Conservation (phyloP, 2,329 filamentous ascomycete genomes). For the Epichloe brachyelytri region DNA sequence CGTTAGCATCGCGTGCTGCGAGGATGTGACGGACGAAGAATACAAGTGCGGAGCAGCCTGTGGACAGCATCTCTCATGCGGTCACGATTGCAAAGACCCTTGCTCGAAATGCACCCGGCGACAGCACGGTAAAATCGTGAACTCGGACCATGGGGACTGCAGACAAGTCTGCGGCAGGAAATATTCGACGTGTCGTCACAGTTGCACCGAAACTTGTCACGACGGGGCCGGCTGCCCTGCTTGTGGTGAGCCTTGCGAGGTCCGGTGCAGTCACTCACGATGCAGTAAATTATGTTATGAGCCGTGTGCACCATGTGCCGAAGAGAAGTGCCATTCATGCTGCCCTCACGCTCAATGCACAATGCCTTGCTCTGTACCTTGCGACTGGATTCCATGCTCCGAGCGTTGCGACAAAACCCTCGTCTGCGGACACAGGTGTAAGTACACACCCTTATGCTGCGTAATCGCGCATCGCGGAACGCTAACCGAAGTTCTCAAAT, state of each 20-base stretch:
- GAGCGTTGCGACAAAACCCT: conserved; percentile 41
- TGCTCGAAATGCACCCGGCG: conserved; percentile 37
- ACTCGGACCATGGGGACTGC: conserved; percentile 34
- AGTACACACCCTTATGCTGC: conserved; percentile 1
- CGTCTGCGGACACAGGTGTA: conserved; percentile 47
- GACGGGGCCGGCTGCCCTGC: conserved; percentile 29
- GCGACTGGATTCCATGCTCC: conserved; percentile 52
- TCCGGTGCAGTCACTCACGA: conserved; percentile 40
- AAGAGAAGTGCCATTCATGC: conserved; percentile 36
- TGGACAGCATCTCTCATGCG: conserved; percentile 33
- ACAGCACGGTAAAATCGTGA: conserved; percentile 15
- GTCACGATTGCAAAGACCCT: conserved; percentile 38
- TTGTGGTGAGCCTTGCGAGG: conserved; percentile 38
- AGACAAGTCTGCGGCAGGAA: conserved; percentile 32
- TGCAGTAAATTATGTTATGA: conserved; percentile 45
- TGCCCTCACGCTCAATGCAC: conserved; percentile 40
- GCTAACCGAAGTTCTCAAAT: too few relatives aligned
- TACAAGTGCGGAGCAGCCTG: conserved; percentile 41
- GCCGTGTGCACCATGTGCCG: conserved; percentile 48
- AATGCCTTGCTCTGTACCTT: conserved; percentile 54
- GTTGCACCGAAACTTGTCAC: conserved; percentile 41
- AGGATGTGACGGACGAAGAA: conserved; percentile 24
- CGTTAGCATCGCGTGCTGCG: conserved; percentile 34
- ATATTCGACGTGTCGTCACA: conserved; percentile 43
- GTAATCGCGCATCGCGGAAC: too few relatives aligned